Evolutionary conservation across 2,329 filamentous ascomycete species (phyloP).

Genomic region (Hypoxylon sp.): DNA sequence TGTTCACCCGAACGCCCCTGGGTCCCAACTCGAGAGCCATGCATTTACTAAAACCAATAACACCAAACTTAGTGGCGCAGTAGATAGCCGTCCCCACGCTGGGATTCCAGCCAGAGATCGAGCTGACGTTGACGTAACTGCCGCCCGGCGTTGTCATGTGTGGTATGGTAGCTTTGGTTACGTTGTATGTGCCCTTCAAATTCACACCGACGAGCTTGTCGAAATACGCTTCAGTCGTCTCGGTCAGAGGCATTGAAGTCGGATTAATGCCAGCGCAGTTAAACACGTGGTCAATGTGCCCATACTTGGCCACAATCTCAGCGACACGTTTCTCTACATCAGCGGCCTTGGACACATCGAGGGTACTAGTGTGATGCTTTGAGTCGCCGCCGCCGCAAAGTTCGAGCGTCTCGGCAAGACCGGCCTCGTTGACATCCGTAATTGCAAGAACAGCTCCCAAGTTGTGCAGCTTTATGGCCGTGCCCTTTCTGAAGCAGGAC

Average conservation of each 20-base stretch:
- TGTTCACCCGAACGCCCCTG: constrained; percentile 57
- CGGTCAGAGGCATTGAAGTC: constrained; percentile 57
- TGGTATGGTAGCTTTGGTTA: constrained; percentile 60
- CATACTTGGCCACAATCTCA: constrained; percentile 44
- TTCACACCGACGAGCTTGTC: constrained; percentile 63
- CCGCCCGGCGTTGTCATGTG: constrained; percentile 53
- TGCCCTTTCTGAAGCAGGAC: constrained; percentile 33
- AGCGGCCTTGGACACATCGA: constrained; percentile 40
- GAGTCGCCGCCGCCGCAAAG: constrained; percentile 36
- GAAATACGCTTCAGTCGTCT: constrained; percentile 63
- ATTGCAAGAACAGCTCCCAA: constrained; percentile 43
- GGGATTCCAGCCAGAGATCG: constrained; percentile 53
- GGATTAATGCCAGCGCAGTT: constrained; percentile 65
- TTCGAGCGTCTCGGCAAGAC: constrained; percentile 36
- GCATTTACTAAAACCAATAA: constrained; percentile 61
- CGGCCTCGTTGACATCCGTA: constrained; percentile 42
- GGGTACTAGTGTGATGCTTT: constrained; percentile 20
- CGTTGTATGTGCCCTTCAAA: constrained; percentile 61
- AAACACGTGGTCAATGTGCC: constrained; percentile 57
- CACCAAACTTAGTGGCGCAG: constrained; percentile 59
- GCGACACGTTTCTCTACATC: constrained; percentile 38
- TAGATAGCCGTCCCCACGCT: constrained; percentile 52
- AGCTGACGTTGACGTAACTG: constrained; percentile 59
- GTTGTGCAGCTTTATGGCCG: constrained; percentile 42
- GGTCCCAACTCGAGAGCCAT: constrained; percentile 60